Conservation (phyloP, 1,139 yeast species). For the Yamadazyma buinensis region DNA sequence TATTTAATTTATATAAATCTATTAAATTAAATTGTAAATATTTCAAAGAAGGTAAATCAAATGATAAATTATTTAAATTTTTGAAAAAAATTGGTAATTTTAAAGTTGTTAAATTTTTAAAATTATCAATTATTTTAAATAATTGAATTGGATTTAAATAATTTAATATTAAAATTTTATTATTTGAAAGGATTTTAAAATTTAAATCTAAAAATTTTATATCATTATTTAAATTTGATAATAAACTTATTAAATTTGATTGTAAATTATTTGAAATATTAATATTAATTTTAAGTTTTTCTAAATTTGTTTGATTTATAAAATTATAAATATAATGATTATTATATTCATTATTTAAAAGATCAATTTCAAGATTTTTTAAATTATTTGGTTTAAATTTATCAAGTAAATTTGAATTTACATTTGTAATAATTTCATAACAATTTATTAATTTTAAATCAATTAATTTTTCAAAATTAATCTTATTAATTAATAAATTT, state of each 20-base stretch:
- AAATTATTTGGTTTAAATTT: neutral
- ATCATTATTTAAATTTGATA: constrained; percentile 3
- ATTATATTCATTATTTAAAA: constrained; percentile 19
- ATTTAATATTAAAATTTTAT: constrained; percentile 5
- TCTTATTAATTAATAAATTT: constrained; percentile 9
- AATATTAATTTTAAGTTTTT: constrained; percentile 14
- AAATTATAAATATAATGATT: constrained; percentile 5
- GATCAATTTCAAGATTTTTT: constrained; percentile 12
- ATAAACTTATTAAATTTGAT: constrained; percentile 9
- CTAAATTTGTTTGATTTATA: constrained; percentile 5
- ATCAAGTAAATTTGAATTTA: constrained; percentile 2
- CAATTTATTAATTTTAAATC: constrained; percentile 20
- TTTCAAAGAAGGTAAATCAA: constrained; percentile 3
- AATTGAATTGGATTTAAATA: constrained; percentile 2
- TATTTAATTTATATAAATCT: constrained; percentile 5
- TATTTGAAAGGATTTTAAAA: constrained; percentile 4
- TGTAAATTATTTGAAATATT: constrained; percentile 15
- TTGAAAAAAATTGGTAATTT: constrained; percentile 7
- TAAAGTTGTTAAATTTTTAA: constrained; percentile 2
- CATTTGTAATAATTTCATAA: constrained; percentile 11
- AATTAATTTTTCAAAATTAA: constrained; percentile 14
- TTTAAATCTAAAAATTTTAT: constrained; percentile 4
- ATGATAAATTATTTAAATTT: constrained; percentile 2
- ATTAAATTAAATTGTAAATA: constrained; percentile 5
- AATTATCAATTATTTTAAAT: constrained; percentile 1